These are phyloP conservation scores for Panaeolus cyanescens DNA, from an alignment of 768 basidiomycete species.

Conservation along the genomic window DNA sequence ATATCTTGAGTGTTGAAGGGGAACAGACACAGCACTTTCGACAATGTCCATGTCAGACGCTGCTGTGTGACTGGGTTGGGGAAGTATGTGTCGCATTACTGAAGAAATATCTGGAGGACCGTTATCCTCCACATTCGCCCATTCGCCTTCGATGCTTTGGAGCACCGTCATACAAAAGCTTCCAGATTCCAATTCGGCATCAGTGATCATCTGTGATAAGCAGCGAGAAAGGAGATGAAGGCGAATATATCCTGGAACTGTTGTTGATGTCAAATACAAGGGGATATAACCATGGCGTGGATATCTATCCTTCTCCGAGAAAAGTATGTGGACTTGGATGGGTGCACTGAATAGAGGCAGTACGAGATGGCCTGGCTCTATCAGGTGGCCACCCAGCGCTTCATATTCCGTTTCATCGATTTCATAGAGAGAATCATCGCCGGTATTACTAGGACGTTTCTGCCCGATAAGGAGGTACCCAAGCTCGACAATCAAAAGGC, in stretches of 20 bases:
- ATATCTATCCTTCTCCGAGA: slow-evolving; percentile 46
- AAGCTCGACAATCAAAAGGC: slow-evolving; percentile 54
- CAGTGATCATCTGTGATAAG: slow-evolving; percentile 53
- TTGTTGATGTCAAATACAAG: slow-evolving; percentile 72
- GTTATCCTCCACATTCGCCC: slow-evolving; percentile 63
- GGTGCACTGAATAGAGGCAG: slow-evolving; percentile 68
- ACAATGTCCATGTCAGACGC: background rate
- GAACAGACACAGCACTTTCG: background rate
- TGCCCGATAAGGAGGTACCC: slow-evolving; percentile 55
- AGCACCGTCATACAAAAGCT: slow-evolving; percentile 73
- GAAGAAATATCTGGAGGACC: slow-evolving; percentile 77
- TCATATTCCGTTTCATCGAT: slow-evolving; percentile 49
- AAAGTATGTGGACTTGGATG: slow-evolving; percentile 66
- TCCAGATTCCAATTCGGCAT: slow-evolving; percentile 59
- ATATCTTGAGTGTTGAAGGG: background rate
- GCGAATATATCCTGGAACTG: slow-evolving; percentile 78
- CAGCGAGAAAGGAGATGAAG: slow-evolving; percentile 76
- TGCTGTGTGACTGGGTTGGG: background rate
- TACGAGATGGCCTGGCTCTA: slow-evolving; percentile 47
- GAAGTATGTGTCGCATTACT: slow-evolving; percentile 52
- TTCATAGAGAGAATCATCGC: slow-evolving; percentile 23
- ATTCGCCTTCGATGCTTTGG: slow-evolving; percentile 69
- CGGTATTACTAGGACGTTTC: slow-evolving; percentile 17
- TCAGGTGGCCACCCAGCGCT: slow-evolving; percentile 57
- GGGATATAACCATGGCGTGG: slow-evolving; percentile 55